phyloP scores from a whole-genome alignment of 2,329 filamentous ascomycete species.

The Helotiales sp. region DNA sequence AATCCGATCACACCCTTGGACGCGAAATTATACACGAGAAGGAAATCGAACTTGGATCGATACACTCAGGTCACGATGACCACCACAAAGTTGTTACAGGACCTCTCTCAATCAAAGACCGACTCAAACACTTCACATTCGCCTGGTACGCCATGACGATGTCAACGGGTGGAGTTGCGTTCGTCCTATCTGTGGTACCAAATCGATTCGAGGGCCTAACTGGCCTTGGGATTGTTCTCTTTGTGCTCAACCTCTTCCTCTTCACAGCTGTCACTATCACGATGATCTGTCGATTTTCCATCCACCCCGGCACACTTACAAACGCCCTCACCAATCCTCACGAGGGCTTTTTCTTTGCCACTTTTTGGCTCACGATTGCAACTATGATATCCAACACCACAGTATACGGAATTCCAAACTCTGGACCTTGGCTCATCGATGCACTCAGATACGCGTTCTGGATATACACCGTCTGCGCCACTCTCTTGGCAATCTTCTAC shows the following conservation, averaged over 20 bases:
- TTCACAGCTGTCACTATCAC: constrained; percentile 56
- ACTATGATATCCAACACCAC: constrained; percentile 68
- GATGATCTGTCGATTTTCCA: constrained; percentile 61
- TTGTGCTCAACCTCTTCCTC: constrained; percentile 66
- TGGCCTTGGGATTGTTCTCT: constrained; percentile 67
- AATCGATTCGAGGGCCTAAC: constrained; percentile 62
- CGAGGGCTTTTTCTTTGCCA: constrained; percentile 71
- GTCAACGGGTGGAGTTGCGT: constrained; percentile 71
- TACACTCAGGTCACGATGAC: neutral
- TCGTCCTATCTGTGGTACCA: constrained; percentile 64
- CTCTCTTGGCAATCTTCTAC: constrained; percentile 61
- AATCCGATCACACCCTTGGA: neutral
- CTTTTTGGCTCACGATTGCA: constrained; percentile 68
- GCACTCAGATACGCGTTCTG: constrained; percentile 67
- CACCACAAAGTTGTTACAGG: constrained; percentile 10
- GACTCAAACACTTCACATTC: constrained; percentile 29
- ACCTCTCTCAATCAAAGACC: constrained; percentile 14
- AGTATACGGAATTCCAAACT: constrained; percentile 60
- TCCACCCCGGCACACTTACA: constrained; percentile 55
- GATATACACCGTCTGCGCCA: constrained; percentile 61
- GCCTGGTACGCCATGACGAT: constrained; percentile 72
- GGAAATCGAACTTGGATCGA: constrained; percentile 12
- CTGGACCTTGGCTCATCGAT: constrained; percentile 54
- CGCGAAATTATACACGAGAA: constrained; percentile 4
- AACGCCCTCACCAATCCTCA: constrained; percentile 61